Evolutionary conservation across 139 green algal species (phyloP).

Genomic region (Chlamydomonas schloesseri): DNA sequence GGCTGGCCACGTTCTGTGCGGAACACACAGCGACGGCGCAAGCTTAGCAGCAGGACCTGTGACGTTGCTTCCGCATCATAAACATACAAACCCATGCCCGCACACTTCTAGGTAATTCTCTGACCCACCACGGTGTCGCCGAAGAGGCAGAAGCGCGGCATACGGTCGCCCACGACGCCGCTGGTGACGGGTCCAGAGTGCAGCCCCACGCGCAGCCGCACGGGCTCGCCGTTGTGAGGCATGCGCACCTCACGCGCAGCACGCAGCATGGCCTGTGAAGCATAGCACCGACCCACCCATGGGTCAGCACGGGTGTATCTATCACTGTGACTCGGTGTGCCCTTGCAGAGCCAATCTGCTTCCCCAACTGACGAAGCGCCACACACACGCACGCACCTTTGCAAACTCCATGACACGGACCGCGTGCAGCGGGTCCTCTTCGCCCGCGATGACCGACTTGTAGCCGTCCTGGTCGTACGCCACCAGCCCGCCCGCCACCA

Average conservation of each 20-base stretch:
- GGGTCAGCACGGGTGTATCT: no score
- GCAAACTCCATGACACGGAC: constrained; percentile 33
- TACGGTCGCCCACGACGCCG: constrained; percentile 31
- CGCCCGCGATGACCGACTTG: constrained; percentile 12
- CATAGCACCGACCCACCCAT: background rate
- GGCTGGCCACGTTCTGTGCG: constrained; percentile 35
- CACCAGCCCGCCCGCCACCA: constrained; percentile 46
- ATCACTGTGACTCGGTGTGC: background rate
- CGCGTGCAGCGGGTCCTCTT: constrained; percentile 52
- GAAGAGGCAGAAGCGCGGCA: constrained; percentile 44
- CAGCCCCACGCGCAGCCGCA: constrained; percentile 38
- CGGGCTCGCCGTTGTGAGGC: constrained; percentile 53
- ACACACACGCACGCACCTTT: constrained; percentile 1
- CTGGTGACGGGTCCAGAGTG: constrained; percentile 35
- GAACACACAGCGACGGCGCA: no score
- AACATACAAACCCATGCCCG: no score
- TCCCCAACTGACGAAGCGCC: no score
- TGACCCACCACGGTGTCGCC: constrained; percentile 28
- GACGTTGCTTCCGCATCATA: no score
- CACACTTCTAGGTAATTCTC: no score
- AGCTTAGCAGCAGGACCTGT: no score
- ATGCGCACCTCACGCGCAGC: constrained; percentile 26
- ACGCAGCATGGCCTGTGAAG: constrained; percentile 42
- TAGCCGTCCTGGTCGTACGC: constrained; percentile 28
- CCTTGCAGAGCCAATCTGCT: no score